Base-by-base conservation (phyloP, 305 asterid genomes). In the Fraxinus angustifolia region DNA sequence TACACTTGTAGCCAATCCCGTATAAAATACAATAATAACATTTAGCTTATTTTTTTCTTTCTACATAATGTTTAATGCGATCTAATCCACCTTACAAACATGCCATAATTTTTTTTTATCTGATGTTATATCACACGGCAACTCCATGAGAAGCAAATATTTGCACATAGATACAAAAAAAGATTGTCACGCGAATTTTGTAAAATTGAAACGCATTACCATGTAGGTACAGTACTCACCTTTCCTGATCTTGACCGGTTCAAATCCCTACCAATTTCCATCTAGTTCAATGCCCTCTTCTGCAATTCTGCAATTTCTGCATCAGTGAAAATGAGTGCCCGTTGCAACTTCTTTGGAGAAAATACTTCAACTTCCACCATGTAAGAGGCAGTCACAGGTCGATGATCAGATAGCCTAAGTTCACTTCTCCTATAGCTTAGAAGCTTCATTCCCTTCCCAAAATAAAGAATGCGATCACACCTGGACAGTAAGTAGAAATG, bases 401-500 rank as follows among this genome's bases (percentile, higher is more conserved):
- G 92, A 87, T 95, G 99, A 82, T 95, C 99, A 3, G 99, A 95
- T 73, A 95, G 82, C 85, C 75, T 88, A 21, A 88, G 75, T 80
- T 95, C 99, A 3, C 91, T 82, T 86, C 99, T 91, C 82, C 88
- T 79, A 11, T 95, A 95, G 82, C 91, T 88, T 78, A 89, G 73
- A 80, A 83, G 89, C 92, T 87, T 89, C 88, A 91, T 89, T 81
- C 98, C 99, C 75, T 90, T 87, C 80, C 99, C 99, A 12, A 77
- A 85, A 34, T 96, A 92, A 75, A 95, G 92, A 73, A 95, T 81
- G 7, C 99, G 93, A 79, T 95, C 99, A 81, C 98, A 93, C 99
- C 99, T 95, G 88, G 26, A 76, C 71, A 35, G 62, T 28, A 60
- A 71, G 53, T 33, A 75, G 75, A 45, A 53, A 67, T 67, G 73